Evolutionary conservation across 1,284 basidiomycete species (phyloP).

Genomic region (Tilletiaria anomala): DNA sequence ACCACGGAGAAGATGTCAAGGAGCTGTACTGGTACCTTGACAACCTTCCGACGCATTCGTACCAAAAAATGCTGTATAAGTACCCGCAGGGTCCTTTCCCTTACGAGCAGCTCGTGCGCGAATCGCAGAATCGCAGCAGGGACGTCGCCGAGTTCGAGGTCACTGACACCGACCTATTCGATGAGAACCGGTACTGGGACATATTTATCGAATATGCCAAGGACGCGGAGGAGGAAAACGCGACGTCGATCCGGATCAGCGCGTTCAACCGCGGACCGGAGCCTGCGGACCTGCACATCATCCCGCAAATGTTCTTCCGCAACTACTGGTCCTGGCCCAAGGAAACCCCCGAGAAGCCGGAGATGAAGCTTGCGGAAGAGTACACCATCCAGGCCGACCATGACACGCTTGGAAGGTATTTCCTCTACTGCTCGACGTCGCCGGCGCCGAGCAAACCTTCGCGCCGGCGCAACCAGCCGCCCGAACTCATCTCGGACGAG

Average conservation of each 20-base stretch:
- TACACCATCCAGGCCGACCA: constrained; percentile 48
- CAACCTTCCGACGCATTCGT: constrained; percentile 92
- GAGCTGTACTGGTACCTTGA: constrained; percentile 97
- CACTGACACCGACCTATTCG: constrained; percentile 77
- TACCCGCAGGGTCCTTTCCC: constrained; percentile 84
- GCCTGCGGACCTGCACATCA: constrained; percentile 79
- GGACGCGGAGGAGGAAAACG: constrained; percentile 79
- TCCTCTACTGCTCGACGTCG: constrained; percentile 78
- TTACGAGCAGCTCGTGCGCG: constrained; percentile 78
- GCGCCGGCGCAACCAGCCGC: constrained; percentile 44
- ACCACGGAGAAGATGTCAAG: constrained; percentile 97
- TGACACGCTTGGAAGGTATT: constrained; percentile 47
- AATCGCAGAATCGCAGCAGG: constrained; percentile 66
- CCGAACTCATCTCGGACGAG: constrained; percentile 30
- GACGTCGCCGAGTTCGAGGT: constrained; percentile 86
- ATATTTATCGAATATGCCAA: constrained; percentile 76
- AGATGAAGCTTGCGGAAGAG: constrained; percentile 48
- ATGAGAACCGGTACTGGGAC: constrained; percentile 93
- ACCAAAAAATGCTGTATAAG: constrained; percentile 99
- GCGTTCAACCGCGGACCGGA: constrained; percentile 93
- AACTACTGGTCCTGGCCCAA: constrained; percentile 95
- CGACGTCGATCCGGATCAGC: constrained; percentile 81
- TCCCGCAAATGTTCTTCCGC: constrained; percentile 91
- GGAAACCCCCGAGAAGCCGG: constrained; percentile 62
- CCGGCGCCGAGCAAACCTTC: constrained; percentile 70